Conservation (phyloP, 306 rosid species). For the Quercus variabilis region DNA sequence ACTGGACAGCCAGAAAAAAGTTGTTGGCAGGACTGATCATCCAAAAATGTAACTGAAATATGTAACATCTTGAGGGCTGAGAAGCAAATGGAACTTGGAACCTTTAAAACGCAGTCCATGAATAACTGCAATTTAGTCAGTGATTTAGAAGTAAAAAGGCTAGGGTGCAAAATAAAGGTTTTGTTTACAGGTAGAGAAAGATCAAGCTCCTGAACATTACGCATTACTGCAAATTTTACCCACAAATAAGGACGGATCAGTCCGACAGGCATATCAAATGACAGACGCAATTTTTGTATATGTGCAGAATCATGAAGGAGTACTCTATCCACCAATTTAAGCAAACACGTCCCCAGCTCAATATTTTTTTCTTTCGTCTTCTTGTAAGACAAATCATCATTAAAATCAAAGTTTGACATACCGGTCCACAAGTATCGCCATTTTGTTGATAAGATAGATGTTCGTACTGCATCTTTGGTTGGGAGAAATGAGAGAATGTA, state of each 20-base stretch:
- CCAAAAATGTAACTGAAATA: slow-evolving; percentile 1
- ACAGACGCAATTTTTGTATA: not conserved
- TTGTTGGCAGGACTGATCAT: slow-evolving; percentile 6
- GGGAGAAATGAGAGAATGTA: slow-evolving; percentile 20
- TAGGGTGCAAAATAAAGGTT: not conserved
- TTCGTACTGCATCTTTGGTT: slow-evolving; percentile 5
- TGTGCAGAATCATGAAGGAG: not conserved
- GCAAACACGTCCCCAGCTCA: not conserved
- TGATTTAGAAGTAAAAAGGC: slow-evolving; percentile 2
- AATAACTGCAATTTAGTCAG: not conserved
- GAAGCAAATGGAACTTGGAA: not conserved
- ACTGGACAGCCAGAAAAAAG: not conserved
- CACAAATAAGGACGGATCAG: not conserved
- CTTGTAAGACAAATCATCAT: not conserved
- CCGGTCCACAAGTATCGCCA: slow-evolving; percentile 21
- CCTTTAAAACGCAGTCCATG: not conserved
- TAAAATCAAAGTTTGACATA: slow-evolving; percentile 5
- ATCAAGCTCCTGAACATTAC: slow-evolving; percentile 4
- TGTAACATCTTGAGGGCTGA: slow-evolving; percentile 9
- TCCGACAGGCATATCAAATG: not conserved
- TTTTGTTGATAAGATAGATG: slow-evolving; percentile 13
- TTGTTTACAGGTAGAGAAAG: not conserved
- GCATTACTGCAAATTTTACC: slow-evolving; percentile 1
- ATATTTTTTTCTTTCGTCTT: not conserved
- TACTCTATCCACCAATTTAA: slow-evolving; percentile 6